Evolutionary conservation across 805 yeast species (phyloP), one percentile per base, ranked within the genome.

Genomic region (Myxozyma sirexii): DNA sequence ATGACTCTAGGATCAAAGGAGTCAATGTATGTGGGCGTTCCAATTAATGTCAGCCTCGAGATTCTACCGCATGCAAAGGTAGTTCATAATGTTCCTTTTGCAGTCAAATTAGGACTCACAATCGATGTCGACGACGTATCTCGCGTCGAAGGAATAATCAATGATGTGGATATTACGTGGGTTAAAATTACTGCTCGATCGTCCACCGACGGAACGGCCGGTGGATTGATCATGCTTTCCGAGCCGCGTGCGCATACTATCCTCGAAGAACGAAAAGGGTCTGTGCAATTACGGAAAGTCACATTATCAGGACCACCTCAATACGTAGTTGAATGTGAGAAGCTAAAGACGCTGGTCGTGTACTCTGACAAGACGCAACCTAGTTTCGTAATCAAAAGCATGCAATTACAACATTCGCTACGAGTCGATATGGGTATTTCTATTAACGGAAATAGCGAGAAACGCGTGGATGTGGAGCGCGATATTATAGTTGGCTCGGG

Each of bases 1-100:
- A 35, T 58, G 53, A 33, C 47, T 15, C 19, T 53, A 2, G 42
- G 53, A 33, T 54, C 58, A 2, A 46, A 56, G 31, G 57, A 48
- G 39, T 15, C 53, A 27, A 51, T 46, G 46, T 45, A 45, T 19
- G 53, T 57, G 38, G 56, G 54, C 21, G 60, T 57, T 17, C 56
- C 56, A 1, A 23, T 51, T 5, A 23, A 46, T 15, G 53, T 43
- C 13, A 39, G 19, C 15, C 21, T 39, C 33, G 44, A 31, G 12
- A 13, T 51, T 10, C 15, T 17, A 15, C 43, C 54, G 27, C 26
- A 50, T 21, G 42, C 53, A 12, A 31, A 27, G 13, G 13, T 46
- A 19, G 42, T 49, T 6, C 48, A 50, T 4, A 37, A 51, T 33
- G 39, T 33, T 10, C 60, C 51, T 13, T 52, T 51, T 6, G 21